These are phyloP conservation scores for Fusarium napiforme DNA, from an alignment of 2,329 filamentous ascomycete species.

Conservation along the genomic window DNA sequence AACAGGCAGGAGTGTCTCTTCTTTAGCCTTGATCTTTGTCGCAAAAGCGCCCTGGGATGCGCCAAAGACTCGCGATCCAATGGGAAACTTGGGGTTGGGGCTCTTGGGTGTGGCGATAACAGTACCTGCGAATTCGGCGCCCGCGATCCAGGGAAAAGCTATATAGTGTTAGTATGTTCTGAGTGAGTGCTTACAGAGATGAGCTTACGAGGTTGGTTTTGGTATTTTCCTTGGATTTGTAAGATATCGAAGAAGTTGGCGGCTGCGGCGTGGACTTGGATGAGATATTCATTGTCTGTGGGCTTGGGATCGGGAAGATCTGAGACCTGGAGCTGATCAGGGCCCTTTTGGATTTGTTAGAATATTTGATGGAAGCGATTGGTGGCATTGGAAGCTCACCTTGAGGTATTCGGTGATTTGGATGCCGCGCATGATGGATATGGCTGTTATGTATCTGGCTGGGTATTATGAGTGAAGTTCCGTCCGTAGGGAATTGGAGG, in stretches of 20 bases:
- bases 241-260: slow-evolving; percentile 98
- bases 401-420: slow-evolving; percentile 80
- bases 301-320: slow-evolving; percentile 80
- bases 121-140: slow-evolving; percentile 86
- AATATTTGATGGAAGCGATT: neutral
- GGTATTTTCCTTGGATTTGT: slow-evolving; percentile 95
- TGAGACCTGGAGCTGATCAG: slow-evolving; percentile 80
- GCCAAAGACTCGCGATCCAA: slow-evolving; percentile 87
- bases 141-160: slow-evolving; percentile 87
- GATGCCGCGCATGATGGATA: slow-evolving; percentile 75
- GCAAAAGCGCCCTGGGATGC: slow-evolving; percentile 88
- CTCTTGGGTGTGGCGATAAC: slow-evolving; percentile 73
- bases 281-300: slow-evolving; percentile 79
- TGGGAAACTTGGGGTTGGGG: slow-evolving; percentile 70
- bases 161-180: neutral
- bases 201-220: slow-evolving; percentile 78
- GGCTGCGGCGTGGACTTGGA: slow-evolving; percentile 86
- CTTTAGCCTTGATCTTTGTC: slow-evolving; percentile 74
- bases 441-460: neutral
- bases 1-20: slow-evolving; percentile 76
- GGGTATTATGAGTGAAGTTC: neutral
- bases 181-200: neutral
- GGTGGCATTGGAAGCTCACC: slow-evolving; percentile 55
- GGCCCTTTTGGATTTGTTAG: slow-evolving; percentile 64
- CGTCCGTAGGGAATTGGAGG: neutral